Percentiles rank a stretch among this genome's conserved stretches.
phyloP scores from a whole-genome alignment of 768 basidiomycete species.

The Strobilomyces echinocephalus region DNA sequence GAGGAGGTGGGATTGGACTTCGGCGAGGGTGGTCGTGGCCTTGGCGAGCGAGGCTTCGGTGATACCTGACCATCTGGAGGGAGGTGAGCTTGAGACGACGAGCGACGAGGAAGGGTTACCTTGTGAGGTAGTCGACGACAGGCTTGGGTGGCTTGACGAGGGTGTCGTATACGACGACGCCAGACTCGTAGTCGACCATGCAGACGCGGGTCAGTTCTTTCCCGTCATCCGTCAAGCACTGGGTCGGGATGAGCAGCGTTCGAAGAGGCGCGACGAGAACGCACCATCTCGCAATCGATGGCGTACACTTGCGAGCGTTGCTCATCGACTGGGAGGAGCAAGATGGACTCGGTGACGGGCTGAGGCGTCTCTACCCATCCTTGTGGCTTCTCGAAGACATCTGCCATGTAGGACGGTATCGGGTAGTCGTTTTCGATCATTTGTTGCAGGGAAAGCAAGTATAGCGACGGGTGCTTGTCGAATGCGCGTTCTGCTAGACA shows the following conservation, averaged over 20 bases:
- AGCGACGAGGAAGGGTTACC: constrained; percentile 39
- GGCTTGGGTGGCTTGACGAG: constrained; percentile 85
- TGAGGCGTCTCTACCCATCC: constrained; percentile 86
- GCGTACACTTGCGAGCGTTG: constrained; percentile 60
- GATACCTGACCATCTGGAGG: constrained; percentile 84
- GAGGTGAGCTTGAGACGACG: not conserved
- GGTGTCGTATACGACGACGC: constrained; percentile 77
- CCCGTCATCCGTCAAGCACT: constrained; percentile 89
- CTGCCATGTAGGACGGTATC: constrained; percentile 78
- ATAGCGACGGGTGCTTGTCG: constrained; percentile 62
- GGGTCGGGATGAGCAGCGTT: not conserved
- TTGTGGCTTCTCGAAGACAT: constrained; percentile 54
- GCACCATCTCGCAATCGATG: constrained; percentile 96
- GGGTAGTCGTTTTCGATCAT: constrained; percentile 96
- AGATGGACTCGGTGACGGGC: constrained; percentile 27
- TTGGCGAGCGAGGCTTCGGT: constrained; percentile 64
- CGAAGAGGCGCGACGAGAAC: constrained; percentile 12
- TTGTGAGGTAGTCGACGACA: constrained; percentile 88
- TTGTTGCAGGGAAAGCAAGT: constrained; percentile 72
- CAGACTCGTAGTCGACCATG: constrained; percentile 71
- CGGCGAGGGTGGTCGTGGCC: constrained; percentile 72
- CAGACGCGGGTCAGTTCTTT: constrained; percentile 86
- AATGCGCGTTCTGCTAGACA: constrained; percentile 53
- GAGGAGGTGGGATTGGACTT: constrained; percentile 73
- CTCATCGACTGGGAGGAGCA: constrained; percentile 29